phyloP scores from a whole-genome alignment of 1,284 basidiomycete species.

The Neolentinus lepideus region DNA sequence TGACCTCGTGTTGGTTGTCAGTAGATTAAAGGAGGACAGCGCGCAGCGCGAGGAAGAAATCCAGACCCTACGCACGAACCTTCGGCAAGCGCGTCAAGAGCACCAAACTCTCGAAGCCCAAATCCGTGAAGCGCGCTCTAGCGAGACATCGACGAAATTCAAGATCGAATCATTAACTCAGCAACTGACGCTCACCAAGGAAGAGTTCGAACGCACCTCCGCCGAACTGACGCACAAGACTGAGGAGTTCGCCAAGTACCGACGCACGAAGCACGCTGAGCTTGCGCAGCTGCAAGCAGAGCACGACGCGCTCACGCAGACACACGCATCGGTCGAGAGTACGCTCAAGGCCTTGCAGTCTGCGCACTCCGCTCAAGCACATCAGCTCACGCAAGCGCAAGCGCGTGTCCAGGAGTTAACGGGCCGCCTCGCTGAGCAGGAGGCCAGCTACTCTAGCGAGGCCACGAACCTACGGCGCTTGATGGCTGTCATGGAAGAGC shows the following conservation, averaged over 20 bases:
- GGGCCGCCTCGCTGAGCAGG: conserved; percentile 71
- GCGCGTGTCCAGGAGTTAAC: conserved; percentile 64
- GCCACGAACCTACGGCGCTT: conserved; percentile 64
- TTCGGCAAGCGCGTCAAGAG: conserved; percentile 72
- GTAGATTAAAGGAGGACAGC: conserved; percentile 64
- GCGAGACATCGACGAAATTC: conserved; percentile 73
- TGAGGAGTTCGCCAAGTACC: conserved; percentile 68
- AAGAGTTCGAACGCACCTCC: conserved; percentile 62
- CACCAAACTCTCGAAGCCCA: conserved; percentile 57
- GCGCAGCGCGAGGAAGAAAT: conserved; percentile 69
- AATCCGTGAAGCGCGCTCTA: conserved; percentile 60
- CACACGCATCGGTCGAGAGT: conserved; percentile 50
- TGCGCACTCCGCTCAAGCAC: conserved; percentile 56
- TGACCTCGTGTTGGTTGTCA: conserved; percentile 68
- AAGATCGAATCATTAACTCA: conserved; percentile 74
- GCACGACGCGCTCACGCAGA: conserved; percentile 62
- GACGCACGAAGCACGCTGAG: conserved; percentile 68
- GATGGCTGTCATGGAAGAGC: conserved; percentile 74
- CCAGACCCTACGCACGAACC: conserved; percentile 52
- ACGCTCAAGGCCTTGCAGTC: conserved; percentile 66
- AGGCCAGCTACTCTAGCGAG: conserved; percentile 72
- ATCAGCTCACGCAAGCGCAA: conserved; percentile 66
- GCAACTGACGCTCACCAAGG: conserved; percentile 67
- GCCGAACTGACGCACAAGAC: conserved; percentile 56
- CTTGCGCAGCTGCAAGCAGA: conserved; percentile 66